Evolutionary conservation across 148 eudicot species (phyloP).

Genomic region (Linanthus parryae): DNA sequence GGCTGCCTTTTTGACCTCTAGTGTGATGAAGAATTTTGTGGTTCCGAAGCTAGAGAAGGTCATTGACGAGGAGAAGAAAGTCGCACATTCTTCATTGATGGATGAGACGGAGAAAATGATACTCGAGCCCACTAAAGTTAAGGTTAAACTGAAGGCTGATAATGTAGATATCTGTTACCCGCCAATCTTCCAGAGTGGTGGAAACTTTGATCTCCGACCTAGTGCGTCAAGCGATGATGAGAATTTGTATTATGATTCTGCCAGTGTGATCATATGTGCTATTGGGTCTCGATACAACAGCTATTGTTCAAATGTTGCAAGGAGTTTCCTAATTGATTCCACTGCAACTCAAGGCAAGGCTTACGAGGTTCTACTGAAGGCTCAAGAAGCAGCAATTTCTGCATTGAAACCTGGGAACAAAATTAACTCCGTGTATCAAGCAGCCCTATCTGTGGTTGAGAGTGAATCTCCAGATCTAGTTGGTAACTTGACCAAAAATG

Average conservation of each 20-base stretch:
- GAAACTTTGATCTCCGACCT: slow-evolving; percentile 76
- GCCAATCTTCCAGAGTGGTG: slow-evolving; percentile 95
- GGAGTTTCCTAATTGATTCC: slow-evolving; percentile 77
- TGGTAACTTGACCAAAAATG: slow-evolving; percentile 65
- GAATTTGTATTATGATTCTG: slow-evolving; percentile 59
- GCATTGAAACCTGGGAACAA: slow-evolving; percentile 65
- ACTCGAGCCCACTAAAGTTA: slow-evolving; percentile 51
- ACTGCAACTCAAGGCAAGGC: slow-evolving; percentile 65
- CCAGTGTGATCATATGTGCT: slow-evolving; percentile 80
- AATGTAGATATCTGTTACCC: slow-evolving; percentile 95
- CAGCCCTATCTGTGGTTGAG: slow-evolving; percentile 67
- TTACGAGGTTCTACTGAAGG: slow-evolving; percentile 69
- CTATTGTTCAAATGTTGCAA: slow-evolving; percentile 80
- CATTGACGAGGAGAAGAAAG: slow-evolving; percentile 87
- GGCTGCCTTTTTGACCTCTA: slow-evolving; percentile 73
- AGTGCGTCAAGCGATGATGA: slow-evolving; percentile 87
- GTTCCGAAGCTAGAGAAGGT: slow-evolving; percentile 78
- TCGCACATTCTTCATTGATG: slow-evolving; percentile 71
- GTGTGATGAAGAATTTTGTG: slow-evolving; percentile 76
- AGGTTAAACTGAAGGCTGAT: slow-evolving; percentile 72
- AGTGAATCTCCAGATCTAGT: slow-evolving; percentile 74
- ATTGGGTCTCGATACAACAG: slow-evolving; percentile 81
- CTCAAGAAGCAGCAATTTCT: slow-evolving; percentile 85
- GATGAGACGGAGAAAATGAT: slow-evolving; percentile 79
- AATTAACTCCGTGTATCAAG: slow-evolving; percentile 46